These are phyloP conservation scores for Cladobotryum protrusum DNA, from an alignment of 2,329 filamentous ascomycete genomes.

Conservation along the genomic window DNA sequence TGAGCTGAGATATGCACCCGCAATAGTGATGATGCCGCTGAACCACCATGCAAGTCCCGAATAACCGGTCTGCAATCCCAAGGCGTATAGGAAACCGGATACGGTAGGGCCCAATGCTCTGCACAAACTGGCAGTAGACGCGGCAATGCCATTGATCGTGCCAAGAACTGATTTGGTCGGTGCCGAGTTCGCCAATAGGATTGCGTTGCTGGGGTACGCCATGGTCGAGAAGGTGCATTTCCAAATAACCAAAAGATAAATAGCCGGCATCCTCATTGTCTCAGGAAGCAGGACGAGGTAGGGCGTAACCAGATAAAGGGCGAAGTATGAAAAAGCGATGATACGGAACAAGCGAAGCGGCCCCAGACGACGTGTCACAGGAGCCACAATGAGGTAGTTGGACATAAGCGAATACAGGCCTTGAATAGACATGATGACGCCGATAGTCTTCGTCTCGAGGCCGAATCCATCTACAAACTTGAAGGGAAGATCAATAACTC, in stretches of 20 bases:
- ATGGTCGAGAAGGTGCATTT: constrained; percentile 91
- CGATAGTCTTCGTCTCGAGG: constrained; percentile 75
- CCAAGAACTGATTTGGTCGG: constrained; percentile 80
- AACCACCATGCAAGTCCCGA: constrained; percentile 94
- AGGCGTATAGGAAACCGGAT: constrained; percentile 76
- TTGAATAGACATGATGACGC: constrained; percentile 81
- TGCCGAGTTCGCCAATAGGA: constrained; percentile 82
- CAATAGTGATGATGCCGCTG: constrained; percentile 67
- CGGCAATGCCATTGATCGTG: constrained; percentile 86
- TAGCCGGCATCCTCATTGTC: constrained; percentile 61
- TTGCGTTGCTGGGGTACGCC: constrained; percentile 83
- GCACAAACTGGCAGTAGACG: constrained; percentile 83
- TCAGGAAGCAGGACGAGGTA: constrained; percentile 82
- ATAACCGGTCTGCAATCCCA: constrained; percentile 72
- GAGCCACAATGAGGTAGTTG: constrained; percentile 78
- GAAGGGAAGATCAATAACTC: constrained; percentile 64
- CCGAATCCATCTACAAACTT: constrained; percentile 84
- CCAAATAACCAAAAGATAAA: constrained; percentile 75
- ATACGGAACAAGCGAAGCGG: constrained; percentile 76
- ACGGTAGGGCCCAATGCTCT: constrained; percentile 84
- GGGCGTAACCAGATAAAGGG: constrained; percentile 80
- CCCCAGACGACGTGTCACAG: constrained; percentile 67
- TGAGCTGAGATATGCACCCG: constrained; percentile 69
- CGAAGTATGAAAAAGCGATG: constrained; percentile 74
- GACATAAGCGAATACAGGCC: constrained; percentile 84